Base-by-base conservation (phyloP, 1,284 basidiomycete genomes). In the Meripilus lineatus region DNA sequence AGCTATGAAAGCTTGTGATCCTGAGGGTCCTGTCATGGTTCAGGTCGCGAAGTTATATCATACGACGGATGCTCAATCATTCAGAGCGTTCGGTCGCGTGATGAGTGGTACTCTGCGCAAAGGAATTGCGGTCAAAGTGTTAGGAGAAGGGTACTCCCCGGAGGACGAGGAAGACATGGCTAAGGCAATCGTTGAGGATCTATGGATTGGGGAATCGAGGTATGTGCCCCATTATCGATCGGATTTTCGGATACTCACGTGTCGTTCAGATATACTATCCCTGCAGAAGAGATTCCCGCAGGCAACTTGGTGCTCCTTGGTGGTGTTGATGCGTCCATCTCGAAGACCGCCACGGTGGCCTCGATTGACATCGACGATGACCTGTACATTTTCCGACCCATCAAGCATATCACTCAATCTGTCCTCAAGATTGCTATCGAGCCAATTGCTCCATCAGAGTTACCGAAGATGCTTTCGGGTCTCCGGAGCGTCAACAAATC, bases 131-230 rank as follows among this genome's bases (percentile, higher is more conserved):
- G 77, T 99, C 55, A 96, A 95, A 68, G 94, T 99, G n/a, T 75
- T 99, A 8, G 96, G 96, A 45, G 95, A 98, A 64, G 90, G 91
- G 0, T 99, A 93, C 64, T 95, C 93, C 8, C 87, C 89, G 11
- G 94, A 98, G 58, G 96, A 99, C 58, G 95, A 99, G 66, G 96
- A 99, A 67, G 96, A 99, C 61, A 95, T 98, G 92, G 79, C 86
- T 59, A 81, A 84, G 50, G 84, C 81, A n/a, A 77, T 72, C 3
- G 80, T 98, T 5, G 93, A 96, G 54, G 84, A 85, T 47, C 74
- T 98, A 25, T 91, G 91, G 85, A 81, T 98, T 49, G 81, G 79
- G 62, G 89, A 98, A 71, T 82, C 94, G 17, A 77, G 96, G 83
- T 93, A 46, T 52, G 68, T 53, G 34, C 24, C 42, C 30, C 25